phyloP scores from a whole-genome alignment of 2,329 filamentous ascomycete genomes.

The Ceratocystis smalleyi region DNA sequence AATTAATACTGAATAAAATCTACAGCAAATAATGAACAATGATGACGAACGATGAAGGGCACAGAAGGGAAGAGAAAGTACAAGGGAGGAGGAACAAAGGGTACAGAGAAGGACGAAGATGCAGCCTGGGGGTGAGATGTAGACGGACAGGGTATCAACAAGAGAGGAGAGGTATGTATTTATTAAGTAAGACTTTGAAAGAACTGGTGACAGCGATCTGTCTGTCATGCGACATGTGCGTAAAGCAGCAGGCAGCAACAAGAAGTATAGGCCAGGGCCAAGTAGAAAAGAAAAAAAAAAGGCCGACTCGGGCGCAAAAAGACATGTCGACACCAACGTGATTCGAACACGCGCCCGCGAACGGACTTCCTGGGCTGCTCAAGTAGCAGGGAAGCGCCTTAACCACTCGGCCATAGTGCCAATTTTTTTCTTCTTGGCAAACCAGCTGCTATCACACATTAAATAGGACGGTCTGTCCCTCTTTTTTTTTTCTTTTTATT shows the following conservation, averaged over 20 bases:
- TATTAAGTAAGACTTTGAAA: no score
- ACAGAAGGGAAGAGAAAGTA: background rate
- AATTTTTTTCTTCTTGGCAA: background rate
- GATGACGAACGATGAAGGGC: background rate
- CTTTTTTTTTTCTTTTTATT: no score
- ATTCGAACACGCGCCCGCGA: slow-evolving; percentile 18
- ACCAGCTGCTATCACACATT: background rate
- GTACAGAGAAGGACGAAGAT: background rate
- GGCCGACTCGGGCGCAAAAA: background rate
- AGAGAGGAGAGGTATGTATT: no score
- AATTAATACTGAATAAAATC: background rate
- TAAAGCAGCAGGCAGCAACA: background rate
- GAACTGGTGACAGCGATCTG: no score
- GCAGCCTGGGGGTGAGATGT: no score
- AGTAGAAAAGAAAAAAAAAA: background rate
- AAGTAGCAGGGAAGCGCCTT: slow-evolving; percentile 16
- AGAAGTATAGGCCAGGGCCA: background rate
- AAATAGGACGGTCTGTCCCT: no score
- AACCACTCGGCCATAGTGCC: slow-evolving; percentile 18
- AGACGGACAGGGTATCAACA: no score
- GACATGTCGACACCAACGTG: slow-evolving; percentile 16
- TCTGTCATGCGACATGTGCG: no score
- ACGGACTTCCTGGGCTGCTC: slow-evolving; percentile 12
- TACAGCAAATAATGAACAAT: background rate
- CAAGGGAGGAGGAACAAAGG: background rate